Evolutionary conservation across 2,329 filamentous ascomycete species (phyloP).

Genomic region (Ascosphaera apis): DNA sequence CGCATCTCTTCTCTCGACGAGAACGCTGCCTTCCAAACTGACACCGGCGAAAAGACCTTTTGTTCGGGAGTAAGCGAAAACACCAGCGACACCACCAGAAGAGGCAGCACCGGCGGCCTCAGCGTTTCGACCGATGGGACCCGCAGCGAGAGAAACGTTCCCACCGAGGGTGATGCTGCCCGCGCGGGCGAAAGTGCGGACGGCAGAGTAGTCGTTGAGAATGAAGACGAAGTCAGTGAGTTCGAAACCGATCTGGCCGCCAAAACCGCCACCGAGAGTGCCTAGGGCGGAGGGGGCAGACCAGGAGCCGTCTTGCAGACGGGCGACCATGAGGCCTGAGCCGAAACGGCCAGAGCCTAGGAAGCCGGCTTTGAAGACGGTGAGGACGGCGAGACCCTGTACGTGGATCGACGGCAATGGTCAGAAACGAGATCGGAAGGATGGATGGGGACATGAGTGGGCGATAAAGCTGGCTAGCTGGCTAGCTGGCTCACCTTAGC

Average conservation of each 20-base stretch:
- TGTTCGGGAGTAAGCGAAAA: constrained; percentile 96
- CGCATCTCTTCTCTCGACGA: constrained; percentile 86
- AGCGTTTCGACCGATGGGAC: constrained; percentile 80
- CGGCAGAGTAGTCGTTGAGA: constrained; percentile 71
- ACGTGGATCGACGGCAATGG: constrained; percentile 1
- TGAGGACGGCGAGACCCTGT: constrained; percentile 26
- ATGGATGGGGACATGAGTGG: not conserved
- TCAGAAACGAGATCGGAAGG: not conserved
- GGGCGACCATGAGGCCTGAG: constrained; percentile 26
- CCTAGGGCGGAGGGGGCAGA: constrained; percentile 27
- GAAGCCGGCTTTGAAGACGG: constrained; percentile 27
- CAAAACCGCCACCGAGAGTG: constrained; percentile 26
- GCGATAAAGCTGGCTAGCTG: not conserved
- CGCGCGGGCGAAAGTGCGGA: constrained; percentile 81
- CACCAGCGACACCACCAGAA: constrained; percentile 64
- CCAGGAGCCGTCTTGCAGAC: constrained; percentile 25
- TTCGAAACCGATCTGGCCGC: constrained; percentile 28
- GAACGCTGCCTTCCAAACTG: constrained; percentile 73
- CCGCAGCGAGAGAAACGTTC: constrained; percentile 88
- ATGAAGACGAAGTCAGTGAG: constrained; percentile 72
- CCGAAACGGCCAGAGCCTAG: constrained; percentile 27
- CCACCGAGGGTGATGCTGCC: constrained; percentile 83
- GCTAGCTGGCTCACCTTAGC: constrained; percentile 42
- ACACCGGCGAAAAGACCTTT: constrained; percentile 94
- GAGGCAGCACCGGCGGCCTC: constrained; percentile 90